Percentiles rank a stretch among this genome's conserved stretches.
These are phyloP conservation scores for Trichophyton schoenleinii DNA, from an alignment of 2,329 filamentous ascomycete species.

Conservation along the genomic window DNA sequence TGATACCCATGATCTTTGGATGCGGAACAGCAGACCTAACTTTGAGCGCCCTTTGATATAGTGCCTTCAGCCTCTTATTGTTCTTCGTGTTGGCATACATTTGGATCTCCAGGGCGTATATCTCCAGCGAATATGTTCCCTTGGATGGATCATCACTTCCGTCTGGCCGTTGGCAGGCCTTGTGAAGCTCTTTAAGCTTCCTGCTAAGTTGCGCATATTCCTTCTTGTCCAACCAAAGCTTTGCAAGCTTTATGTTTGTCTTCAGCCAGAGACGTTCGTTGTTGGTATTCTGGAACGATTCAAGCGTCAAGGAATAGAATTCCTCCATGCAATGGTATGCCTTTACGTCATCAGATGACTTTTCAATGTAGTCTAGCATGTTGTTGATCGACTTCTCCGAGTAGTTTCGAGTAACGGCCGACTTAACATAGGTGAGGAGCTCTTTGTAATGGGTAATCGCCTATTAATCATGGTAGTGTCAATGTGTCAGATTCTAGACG, in stretches of 20 bases:
- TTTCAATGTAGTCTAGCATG: constrained; percentile 96
- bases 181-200: constrained; percentile 80
- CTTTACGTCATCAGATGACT: constrained; percentile 60
- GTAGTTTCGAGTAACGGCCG: constrained; percentile 92
- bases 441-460: constrained; percentile 86
- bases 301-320: constrained; percentile 86
- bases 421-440: constrained; percentile 93
- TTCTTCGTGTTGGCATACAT: constrained; percentile 97
- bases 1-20: constrained; percentile 98
- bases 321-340: constrained; percentile 77
- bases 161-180: constrained; percentile 74
- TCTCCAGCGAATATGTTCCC: constrained; percentile 88
- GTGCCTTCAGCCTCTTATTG: constrained; percentile 87
- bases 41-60: constrained; percentile 82
- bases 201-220: constrained; percentile 68
- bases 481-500: neutral
- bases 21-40: constrained; percentile 96
- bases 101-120: constrained; percentile 94
- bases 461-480: constrained; percentile 33
- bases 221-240: constrained; percentile 80
- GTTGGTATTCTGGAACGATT: constrained; percentile 93
- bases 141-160: constrained; percentile 77
- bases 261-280: constrained; percentile 96
- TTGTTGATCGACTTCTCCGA: constrained; percentile 99
- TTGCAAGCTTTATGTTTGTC: constrained; percentile 93